Conservation (phyloP, 148 eudicot genomes). For the Amaranthus cruentus region DNA sequence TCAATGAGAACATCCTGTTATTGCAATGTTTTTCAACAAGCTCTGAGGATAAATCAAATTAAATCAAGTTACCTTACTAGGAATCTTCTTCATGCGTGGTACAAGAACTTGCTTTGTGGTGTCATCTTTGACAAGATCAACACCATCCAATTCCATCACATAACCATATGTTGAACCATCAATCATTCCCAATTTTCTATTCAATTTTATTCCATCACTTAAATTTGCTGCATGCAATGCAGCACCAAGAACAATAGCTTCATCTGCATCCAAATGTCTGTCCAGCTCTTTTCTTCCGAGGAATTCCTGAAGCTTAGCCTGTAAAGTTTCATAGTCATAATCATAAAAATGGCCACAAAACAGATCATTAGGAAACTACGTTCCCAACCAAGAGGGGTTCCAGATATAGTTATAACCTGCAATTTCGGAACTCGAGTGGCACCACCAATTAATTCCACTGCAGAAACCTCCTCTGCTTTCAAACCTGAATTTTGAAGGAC, state of each 20-base stretch:
- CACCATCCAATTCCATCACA: conserved; percentile 74
- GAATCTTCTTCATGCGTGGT: conserved; percentile 82
- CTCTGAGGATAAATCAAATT: neutral
- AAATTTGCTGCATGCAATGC: conserved; percentile 91
- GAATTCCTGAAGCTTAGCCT: conserved; percentile 94
- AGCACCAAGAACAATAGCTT: conserved; percentile 92
- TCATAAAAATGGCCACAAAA: neutral
- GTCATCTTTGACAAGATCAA: conserved; percentile 73
- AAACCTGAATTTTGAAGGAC: conserved; percentile 69
- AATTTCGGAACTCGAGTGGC: conserved; percentile 96
- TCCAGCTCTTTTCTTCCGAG: conserved; percentile 87
- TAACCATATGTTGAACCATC: conserved; percentile 93
- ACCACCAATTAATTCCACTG: conserved; percentile 94
- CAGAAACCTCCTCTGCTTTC: conserved; percentile 61
- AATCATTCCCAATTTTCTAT: conserved; percentile 91
- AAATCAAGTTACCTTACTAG: conserved; percentile 60
- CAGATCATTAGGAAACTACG: neutral
- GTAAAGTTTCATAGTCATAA: conserved; percentile 19
- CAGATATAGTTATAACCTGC: conserved; percentile 48
- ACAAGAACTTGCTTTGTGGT: conserved; percentile 70
- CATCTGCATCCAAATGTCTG: conserved; percentile 95
- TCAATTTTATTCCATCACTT: conserved; percentile 95
- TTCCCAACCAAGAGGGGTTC: neutral
- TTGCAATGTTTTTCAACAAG: neutral
- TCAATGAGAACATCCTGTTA: neutral